phyloP scores from a whole-genome alignment of 1,139 yeast species.

The Yamadazyma pseudoaaseri region DNA sequence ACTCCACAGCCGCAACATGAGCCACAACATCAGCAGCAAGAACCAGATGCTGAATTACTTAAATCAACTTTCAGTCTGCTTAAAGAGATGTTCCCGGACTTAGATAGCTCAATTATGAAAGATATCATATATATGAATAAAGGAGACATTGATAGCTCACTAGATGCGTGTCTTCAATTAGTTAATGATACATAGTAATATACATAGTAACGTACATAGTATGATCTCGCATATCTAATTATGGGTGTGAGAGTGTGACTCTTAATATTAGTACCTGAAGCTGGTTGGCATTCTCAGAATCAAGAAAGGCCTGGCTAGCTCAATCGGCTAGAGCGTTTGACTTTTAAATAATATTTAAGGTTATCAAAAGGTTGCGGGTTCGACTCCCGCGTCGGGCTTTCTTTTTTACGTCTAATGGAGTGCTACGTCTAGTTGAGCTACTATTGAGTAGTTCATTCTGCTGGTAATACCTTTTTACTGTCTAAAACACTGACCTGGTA shows the following conservation, averaged over 20 bases:
- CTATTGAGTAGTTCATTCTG: no score
- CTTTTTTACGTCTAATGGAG: no score
- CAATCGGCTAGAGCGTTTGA: slow-evolving; percentile 18
- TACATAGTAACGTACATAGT: no score
- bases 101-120: slow-evolving; percentile 65
- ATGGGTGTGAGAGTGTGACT: no score
- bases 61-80: slow-evolving; percentile 42
- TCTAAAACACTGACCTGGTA: no score
- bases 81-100: slow-evolving; percentile 70
- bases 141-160: slow-evolving; percentile 71
- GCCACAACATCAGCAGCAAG: neutral
- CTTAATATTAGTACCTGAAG: no score
- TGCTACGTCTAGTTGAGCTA: no score
- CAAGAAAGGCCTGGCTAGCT: slow-evolving; percentile 16
- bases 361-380: slow-evolving; percentile 18
- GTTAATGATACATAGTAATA: slow-evolving; percentile 7
- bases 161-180: slow-evolving; percentile 57
- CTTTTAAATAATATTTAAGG: slow-evolving; percentile 10
- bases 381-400: slow-evolving; percentile 20
- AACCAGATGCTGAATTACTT: slow-evolving; percentile 15
- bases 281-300: no score
- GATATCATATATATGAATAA: slow-evolving; percentile 71
- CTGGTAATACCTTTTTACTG: no score
- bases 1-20: neutral
- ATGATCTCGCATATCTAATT: no score